Percentiles rank a stretch among this genome's conserved stretches.
phyloP scores from a whole-genome alignment of 352 stramenopile species.

The Globisporangium okanoganense region DNA sequence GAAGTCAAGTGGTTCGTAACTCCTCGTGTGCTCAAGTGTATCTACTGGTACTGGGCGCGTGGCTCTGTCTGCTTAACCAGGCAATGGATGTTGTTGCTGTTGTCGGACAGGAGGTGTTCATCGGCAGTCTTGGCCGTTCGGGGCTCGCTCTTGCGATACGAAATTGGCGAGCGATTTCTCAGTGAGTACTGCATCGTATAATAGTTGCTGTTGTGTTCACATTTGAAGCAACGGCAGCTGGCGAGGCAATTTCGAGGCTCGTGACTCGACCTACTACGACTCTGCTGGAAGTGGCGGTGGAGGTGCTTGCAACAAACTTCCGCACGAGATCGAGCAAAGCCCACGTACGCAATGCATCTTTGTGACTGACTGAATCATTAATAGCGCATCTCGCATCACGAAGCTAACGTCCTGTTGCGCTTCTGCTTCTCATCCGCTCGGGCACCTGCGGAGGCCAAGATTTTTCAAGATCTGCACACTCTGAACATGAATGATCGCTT shows the following conservation, averaged over 20 bases:
- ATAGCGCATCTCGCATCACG: too few species aligned
- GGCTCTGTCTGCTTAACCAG: background rate
- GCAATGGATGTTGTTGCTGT: background rate
- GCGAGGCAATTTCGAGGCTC: background rate
- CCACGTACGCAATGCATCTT: slow-evolving; percentile 5
- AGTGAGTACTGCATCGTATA: background rate
- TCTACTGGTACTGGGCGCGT: too few species aligned
- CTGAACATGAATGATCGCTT: background rate
- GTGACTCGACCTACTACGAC: background rate
- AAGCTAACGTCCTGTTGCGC: too few species aligned
- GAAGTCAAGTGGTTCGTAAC: background rate
- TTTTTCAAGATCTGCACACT: background rate
- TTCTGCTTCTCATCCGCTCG: slow-evolving; percentile 8
- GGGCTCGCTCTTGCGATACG: background rate
- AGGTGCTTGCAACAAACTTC: background rate
- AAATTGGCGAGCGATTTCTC: background rate
- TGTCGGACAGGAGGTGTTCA: background rate
- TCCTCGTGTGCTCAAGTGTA: background rate
- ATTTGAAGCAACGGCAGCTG: background rate
- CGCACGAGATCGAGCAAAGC: slow-evolving; percentile 3
- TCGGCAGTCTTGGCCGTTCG: background rate
- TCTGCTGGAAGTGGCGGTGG: slow-evolving; percentile 2
- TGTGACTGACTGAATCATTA: too few species aligned
- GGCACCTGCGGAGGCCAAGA: background rate
- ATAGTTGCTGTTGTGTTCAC: background rate